Evolutionary conservation across 257 asterid species (phyloP), one percentile per base, ranked within the genome.

Genomic region (Cruciata laevipes): DNA sequence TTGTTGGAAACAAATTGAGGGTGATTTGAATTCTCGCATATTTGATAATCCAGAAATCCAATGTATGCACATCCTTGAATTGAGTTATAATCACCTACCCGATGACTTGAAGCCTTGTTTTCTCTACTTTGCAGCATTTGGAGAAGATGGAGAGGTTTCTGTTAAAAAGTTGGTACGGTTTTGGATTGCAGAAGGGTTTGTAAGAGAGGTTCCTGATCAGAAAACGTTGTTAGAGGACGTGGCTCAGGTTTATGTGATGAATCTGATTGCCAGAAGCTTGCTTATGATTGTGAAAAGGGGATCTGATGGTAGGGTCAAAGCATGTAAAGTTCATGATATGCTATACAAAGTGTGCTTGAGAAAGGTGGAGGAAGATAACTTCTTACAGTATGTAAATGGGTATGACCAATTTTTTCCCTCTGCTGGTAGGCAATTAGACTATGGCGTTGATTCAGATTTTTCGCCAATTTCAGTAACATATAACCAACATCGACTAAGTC

Each of bases 121-220:
- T 16, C 73, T 66, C 5, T 75, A 75, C 3, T 59, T 70, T n/a
- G 72, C 69, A 3, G 52, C 69, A 44, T 75, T 75, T 12, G 55
- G 63, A 9, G 69, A 37, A 56, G 27, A 61, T 3, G 7, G n/a
- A 40, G 74, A 61, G 42, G 68, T 76, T 21, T 70, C 65, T 1
- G 74, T 63, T 44, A 20, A 44, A 4, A 60, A 63, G 32, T 61
- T 70, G 57, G 44, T 74, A 21, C 9, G 18, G 27, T 51, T 70
- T 1, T 70, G 72, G 72, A 35, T 52, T 27, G 77, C 75, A 1
- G 75, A 72, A 12, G 81, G 77, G 7, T 65, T 77, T 33, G 24
- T 70, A 16, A 27, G 69, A 27, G 31, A 21, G 0, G 42, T 24
- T 17, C 13, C 14, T 7, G 64, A 30, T 20, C 7, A 66, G 24